Evolutionary conservation across 1,284 basidiomycete genomes (phyloP), one percentile per base, ranked within the genome.

Genomic region (Leccinum fallax): DNA sequence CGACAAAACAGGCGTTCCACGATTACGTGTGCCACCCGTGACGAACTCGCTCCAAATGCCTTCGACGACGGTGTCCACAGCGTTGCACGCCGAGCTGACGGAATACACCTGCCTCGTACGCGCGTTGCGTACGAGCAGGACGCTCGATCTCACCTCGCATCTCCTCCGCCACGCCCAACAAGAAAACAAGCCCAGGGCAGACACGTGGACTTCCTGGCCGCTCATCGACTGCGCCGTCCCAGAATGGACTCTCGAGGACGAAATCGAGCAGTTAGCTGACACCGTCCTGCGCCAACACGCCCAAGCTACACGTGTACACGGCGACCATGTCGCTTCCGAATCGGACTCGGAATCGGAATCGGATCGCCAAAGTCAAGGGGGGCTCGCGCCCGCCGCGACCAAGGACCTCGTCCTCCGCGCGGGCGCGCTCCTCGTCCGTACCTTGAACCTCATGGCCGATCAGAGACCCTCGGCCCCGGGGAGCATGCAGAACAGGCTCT

Each of bases 401-500:
- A 61, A 46, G 1, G 52, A 30, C 7, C 69, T 73, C 52, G 61
- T 68, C 53, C 53, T 63, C 38, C 64, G 65, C 53, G 40, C 63
- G 0, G 59, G 55, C 24, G 58, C 63, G 13, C 24, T 73, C 4
- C 61, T 76, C 5, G 60, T 62, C 19, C 71, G 61, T 57, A 60
- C 71, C 51, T 38, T 73, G 34, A 70, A 63, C 59, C 66, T 70
- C 58, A 49, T 73, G 57, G 72, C 61, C 3, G 64, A 72, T 43
- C 71, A 73, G 21, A 57, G 71, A 3, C 74, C 71, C 55, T 62
- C 67, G 16, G 71, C 63, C 6, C 60, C 73, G 26, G 74, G 65
- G 36, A 76, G 73, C 53, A 74, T 75, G 73, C 74, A 73, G 51
- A 75, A 74, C 55, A 71, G 74, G 55, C 64, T 73, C 2, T 68